Percentiles rank a stretch among this genome's conserved stretches.
phyloP scores from a whole-genome alignment of 2,329 filamentous ascomycete genomes.

The Rutstroemia sp. region DNA sequence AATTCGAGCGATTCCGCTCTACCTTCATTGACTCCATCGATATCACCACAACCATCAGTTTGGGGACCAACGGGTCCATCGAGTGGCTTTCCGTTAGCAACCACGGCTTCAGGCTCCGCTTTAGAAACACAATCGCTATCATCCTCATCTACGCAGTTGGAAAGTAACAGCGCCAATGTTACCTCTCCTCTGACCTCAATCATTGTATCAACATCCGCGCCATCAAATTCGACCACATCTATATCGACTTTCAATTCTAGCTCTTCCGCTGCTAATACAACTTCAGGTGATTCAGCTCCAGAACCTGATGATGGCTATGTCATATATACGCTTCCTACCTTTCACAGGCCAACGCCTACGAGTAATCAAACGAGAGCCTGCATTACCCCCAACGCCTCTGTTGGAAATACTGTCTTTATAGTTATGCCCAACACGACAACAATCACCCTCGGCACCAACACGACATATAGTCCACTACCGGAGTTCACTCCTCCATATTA shows the following conservation, averaged over 20 bases:
- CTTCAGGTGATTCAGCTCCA: not conserved
- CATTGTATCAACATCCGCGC: not conserved
- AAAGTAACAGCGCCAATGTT: not conserved
- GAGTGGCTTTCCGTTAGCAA: no score
- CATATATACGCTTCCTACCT: not conserved
- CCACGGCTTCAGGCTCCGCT: no score
- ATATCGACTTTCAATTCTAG: not conserved
- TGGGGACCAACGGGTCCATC: no score
- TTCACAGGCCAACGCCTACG: not conserved
- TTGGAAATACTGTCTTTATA: constrained; percentile 14
- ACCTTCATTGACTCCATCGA: not conserved
- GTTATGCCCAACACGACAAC: constrained; percentile 24
- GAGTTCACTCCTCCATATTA: constrained; percentile 24
- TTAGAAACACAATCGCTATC: no score
- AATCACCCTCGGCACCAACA: constrained; percentile 14
- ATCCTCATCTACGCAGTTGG: no score
- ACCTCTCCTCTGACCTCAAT: no score
- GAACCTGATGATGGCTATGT: not conserved
- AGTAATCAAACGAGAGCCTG: not conserved
- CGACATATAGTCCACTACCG: constrained; percentile 10
- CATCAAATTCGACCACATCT: not conserved
- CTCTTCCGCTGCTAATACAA: not conserved
- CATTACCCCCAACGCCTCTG: not conserved
- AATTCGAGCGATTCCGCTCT: not conserved
- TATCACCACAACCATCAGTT: no score